These are phyloP conservation scores for Parastagonospora avenae DNA, from an alignment of 2,329 filamentous ascomycete species.

Conservation along the genomic window DNA sequence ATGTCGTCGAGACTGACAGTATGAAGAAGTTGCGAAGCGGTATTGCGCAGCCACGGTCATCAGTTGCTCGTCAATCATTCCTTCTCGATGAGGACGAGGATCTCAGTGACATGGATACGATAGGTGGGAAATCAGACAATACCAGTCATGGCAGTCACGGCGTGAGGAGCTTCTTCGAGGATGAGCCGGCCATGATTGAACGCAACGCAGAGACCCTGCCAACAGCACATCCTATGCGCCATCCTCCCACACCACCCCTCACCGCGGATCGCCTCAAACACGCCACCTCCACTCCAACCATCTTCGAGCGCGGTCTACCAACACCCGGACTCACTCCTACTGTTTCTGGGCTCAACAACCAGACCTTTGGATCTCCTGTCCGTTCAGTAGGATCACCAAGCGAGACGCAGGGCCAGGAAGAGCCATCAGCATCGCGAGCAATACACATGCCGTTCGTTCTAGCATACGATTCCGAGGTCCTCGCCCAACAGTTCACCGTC, in stretches of 20 bases:
- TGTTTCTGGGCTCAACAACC: slow-evolving; percentile 29
- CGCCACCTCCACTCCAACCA: slow-evolving; percentile 29
- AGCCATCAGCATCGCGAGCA: slow-evolving; percentile 8
- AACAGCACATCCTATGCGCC: slow-evolving; percentile 42
- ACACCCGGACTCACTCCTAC: slow-evolving; percentile 47
- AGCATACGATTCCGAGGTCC: slow-evolving; percentile 76
- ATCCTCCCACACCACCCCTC: slow-evolving; percentile 52
- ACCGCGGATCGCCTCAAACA: slow-evolving; percentile 43
- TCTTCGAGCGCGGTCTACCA: slow-evolving; percentile 43
- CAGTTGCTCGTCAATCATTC: slow-evolving; percentile 50
- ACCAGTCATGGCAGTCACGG: slow-evolving; percentile 48
- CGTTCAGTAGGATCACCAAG: slow-evolving; percentile 27
- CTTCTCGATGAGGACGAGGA: slow-evolving; percentile 60
- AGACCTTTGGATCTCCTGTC: slow-evolving; percentile 24
- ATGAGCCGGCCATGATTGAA: slow-evolving; percentile 48
- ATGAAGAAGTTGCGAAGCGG: slow-evolving; percentile 55
- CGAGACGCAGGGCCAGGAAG: slow-evolving; percentile 28
- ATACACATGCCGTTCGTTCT: slow-evolving; percentile 78
- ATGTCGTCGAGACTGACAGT: slow-evolving; percentile 58
- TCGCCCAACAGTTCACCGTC: slow-evolving; percentile 83
- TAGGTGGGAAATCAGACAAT: slow-evolving; percentile 51
- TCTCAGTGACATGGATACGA: slow-evolving; percentile 60
- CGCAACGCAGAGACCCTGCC: slow-evolving; percentile 34
- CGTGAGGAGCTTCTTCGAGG: slow-evolving; percentile 57
- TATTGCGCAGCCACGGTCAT: slow-evolving; percentile 47